Evolutionary conservation across 306 rosid genomes (phyloP), one percentile per base, ranked within the genome.

Genomic region (Fagus crenata): DNA sequence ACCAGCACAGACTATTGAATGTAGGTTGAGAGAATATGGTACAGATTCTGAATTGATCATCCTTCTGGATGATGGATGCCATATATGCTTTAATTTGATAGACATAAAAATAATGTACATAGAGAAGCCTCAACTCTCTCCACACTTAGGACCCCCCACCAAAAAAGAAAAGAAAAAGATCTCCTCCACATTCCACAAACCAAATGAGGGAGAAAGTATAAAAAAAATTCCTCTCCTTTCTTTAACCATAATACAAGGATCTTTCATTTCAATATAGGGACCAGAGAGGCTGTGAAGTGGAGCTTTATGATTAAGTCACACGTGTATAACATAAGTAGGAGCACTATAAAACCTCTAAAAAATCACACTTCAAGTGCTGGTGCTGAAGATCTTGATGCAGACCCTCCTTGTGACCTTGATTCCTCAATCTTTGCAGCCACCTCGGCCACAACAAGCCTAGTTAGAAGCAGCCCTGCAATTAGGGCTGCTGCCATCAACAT

Each of bases 401-500:
- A 35, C 49, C 81, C 67, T 79, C 86, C 79, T 58, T 64, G 85
- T 35, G 84, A 43, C 73, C 91, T 88, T 7, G 97, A 87, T 56
- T 87, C 96, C 68, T 86, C 92, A 3, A 96, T 87, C 84, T 92
- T 96, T 46, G 86, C 78, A 2, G 87, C 53, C 53, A 96, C 98
- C 81, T 96, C 99, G 6, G 97, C 79, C 46, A 92, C 70, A 1
- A 96, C 93, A 59, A 96, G 96, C 81, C 91, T 87, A 11, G 99
- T 96, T 61, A 96, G 86, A 82, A 96, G 85, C 84, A 96, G 76
- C 73, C 99, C 99, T 42, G 99, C 97, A 37, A 92, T 53, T 35
- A 96, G 83, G 70, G 99, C 99, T 70, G 99, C 85, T 56, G 4
- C 90, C 99, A 96, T 96, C 80, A 96, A 71, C 98, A 96, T 96